Evolutionary conservation across 1,284 basidiomycete genomes (phyloP).

Genomic region (Pseudozyma pruni): DNA sequence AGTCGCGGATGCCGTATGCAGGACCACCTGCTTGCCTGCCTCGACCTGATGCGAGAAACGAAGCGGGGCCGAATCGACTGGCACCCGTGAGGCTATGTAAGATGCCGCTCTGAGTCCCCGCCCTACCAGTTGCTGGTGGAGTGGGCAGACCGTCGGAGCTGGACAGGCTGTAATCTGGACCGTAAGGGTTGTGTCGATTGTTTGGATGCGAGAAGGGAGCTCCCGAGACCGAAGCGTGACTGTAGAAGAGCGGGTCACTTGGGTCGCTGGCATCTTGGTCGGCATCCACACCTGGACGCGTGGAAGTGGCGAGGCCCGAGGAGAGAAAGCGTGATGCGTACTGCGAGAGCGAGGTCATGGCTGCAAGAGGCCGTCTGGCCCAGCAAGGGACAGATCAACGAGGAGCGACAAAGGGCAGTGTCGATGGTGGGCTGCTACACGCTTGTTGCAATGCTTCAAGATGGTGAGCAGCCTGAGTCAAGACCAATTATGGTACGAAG

Average conservation of each 20-base stretch:
- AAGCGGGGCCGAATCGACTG: constrained; percentile 47
- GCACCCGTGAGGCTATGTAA: constrained; percentile 46
- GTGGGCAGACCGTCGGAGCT: constrained; percentile 54
- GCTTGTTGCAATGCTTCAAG: constrained; percentile 5
- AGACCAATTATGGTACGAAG: neutral
- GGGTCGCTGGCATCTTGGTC: constrained; percentile 43
- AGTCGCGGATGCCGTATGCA: constrained; percentile 30
- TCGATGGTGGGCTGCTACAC: constrained; percentile 21
- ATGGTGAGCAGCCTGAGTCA: constrained; percentile 37
- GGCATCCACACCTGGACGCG: constrained; percentile 31
- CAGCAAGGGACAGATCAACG: neutral
- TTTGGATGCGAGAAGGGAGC: constrained; percentile 42
- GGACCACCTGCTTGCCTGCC: constrained; percentile 13
- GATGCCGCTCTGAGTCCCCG: constrained; percentile 35
- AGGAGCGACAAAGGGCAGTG: neutral
- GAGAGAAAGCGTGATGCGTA: constrained; percentile 55
- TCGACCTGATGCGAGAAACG: constrained; percentile 26
- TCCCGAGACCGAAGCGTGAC: constrained; percentile 41
- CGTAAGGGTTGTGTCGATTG: constrained; percentile 40
- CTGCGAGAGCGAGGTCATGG: constrained; percentile 50
- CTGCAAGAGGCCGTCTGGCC: neutral
- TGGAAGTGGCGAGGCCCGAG: constrained; percentile 30
- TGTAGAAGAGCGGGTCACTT: constrained; percentile 48
- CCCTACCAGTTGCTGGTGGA: constrained; percentile 25
- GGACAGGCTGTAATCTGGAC: constrained; percentile 47